Percentiles rank a stretch among this genome's conserved stretches.
phyloP scores from a whole-genome alignment of 352 stramenopile genomes.

The Globisporangium lucens region DNA sequence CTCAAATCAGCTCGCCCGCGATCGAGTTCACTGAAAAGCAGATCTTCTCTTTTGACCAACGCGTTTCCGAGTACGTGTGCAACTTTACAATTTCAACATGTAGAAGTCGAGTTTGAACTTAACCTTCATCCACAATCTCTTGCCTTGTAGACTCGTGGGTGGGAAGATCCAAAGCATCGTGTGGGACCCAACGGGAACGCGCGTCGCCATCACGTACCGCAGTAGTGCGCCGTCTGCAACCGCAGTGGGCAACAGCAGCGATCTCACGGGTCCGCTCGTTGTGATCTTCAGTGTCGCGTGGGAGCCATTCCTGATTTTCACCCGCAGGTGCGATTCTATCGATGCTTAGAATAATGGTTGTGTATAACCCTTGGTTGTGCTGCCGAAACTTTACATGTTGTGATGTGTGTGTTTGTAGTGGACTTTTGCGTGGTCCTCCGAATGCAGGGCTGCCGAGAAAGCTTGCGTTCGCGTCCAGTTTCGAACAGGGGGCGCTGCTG shows the following conservation, averaged over 20 bases:
- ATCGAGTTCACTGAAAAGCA: conserved; percentile 69
- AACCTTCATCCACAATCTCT: background rate
- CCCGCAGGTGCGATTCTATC: conserved; percentile 34
- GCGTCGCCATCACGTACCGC: conserved; percentile 63
- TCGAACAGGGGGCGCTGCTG: conserved; percentile 63
- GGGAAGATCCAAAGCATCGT: conserved; percentile 52
- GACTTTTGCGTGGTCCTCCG: conserved; percentile 54
- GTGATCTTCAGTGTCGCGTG: conserved; percentile 68
- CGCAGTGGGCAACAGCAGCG: conserved; percentile 13
- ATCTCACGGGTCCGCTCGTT: conserved; percentile 48
- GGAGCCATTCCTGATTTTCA: conserved; percentile 78
- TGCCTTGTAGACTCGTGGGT: conserved; percentile 43
- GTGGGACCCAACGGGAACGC: conserved; percentile 68
- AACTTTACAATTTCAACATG: background rate
- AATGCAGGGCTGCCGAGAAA: conserved; percentile 56
- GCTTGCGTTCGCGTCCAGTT: conserved; percentile 62
- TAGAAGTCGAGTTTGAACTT: background rate
- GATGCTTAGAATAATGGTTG: background rate
- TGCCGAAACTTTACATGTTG: background rate
- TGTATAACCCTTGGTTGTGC: background rate
- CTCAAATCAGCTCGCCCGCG: conserved; percentile 65
- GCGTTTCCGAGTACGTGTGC: conserved; percentile 41
- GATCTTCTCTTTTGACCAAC: conserved; percentile 60
- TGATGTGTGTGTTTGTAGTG: conserved; percentile 17
- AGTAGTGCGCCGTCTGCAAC: conserved; percentile 15